Conservation (phyloP, 371 early-diverging fungal species). For the Zychaea mexicana region DNA sequence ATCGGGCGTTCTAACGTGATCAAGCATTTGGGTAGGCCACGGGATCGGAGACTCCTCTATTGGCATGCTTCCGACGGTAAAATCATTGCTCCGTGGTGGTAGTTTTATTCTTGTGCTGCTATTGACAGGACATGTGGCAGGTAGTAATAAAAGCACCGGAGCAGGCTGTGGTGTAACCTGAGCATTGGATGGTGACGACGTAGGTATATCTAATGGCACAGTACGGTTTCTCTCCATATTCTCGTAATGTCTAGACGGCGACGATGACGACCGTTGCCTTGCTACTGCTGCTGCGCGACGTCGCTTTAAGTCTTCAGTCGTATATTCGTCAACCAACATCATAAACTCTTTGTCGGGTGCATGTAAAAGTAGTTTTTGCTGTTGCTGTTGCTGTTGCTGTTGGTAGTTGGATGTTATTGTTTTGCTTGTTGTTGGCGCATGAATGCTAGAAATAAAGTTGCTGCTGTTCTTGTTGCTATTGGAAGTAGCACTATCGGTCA, state of each 20-base stretch:
- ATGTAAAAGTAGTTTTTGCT: neutral
- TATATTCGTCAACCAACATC: neutral
- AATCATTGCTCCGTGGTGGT: neutral
- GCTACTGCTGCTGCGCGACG: neutral
- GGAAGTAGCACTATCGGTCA: no score
- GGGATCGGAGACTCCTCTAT: neutral
- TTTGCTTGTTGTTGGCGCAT: no score
- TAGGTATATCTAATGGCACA: neutral
- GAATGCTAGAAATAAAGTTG: no score
- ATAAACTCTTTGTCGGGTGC: neutral
- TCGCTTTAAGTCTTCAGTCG: neutral
- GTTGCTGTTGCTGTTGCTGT: no score
- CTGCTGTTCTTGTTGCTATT: no score
- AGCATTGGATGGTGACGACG: neutral
- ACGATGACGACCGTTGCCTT: neutral
- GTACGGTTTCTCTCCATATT: neutral
- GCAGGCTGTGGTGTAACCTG: neutral
- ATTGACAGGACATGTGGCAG: neutral
- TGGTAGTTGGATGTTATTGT: no score
- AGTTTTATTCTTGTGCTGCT: neutral
- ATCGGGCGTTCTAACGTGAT: neutral
- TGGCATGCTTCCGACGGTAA: constrained; percentile 8
- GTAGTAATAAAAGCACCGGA: no score
- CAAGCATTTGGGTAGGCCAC: constrained; percentile 6
- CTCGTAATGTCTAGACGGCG: no score